Percentiles rank a stretch among this genome's conserved stretches.
These are phyloP conservation scores for Rosa persica DNA, from an alignment of 306 rosid genomes.

Conservation along the genomic window DNA sequence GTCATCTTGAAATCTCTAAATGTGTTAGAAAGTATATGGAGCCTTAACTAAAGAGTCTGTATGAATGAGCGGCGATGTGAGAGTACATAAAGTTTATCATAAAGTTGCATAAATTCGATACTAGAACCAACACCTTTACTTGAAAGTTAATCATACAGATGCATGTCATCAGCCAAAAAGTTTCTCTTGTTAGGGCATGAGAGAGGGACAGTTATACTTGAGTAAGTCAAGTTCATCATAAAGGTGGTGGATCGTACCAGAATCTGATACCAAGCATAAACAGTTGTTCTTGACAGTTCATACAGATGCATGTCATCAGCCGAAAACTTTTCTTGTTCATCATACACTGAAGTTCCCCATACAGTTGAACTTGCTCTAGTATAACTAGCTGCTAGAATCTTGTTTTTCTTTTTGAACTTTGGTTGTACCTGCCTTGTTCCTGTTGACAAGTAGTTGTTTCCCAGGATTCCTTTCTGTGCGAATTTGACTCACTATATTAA, in stretches of 20 bases:
- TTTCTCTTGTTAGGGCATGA: neutral
- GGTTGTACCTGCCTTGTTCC: neutral
- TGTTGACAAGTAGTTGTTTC: neutral
- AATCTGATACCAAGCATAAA: conserved; percentile 4
- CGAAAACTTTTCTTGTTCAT: neutral
- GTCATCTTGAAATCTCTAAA: conserved; percentile 52
- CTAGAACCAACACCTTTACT: conserved; percentile 14
- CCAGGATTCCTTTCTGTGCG: too few relatives aligned
- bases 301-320: neutral
- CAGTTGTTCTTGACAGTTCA: conserved; percentile 10
- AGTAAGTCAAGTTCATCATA: neutral
- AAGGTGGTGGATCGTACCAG: neutral
- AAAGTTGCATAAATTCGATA: conserved; percentile 1
- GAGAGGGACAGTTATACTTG: neutral
- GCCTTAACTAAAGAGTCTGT: conserved; percentile 39
- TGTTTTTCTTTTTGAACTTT: too few relatives aligned
- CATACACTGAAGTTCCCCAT: neutral
- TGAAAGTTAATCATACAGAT: conserved; percentile 14
- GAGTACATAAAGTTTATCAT: conserved; percentile 1
- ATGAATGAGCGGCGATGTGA: conserved; percentile 16
- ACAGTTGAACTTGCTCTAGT: neutral
- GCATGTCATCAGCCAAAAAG: neutral
- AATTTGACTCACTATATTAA: too few relatives aligned
- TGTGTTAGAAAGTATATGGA: conserved; percentile 47
- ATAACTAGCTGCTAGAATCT: neutral